These are phyloP conservation scores for Berkeleyomyces rouxiae DNA, from an alignment of 2,329 filamentous ascomycete genomes.

Conservation along the genomic window DNA sequence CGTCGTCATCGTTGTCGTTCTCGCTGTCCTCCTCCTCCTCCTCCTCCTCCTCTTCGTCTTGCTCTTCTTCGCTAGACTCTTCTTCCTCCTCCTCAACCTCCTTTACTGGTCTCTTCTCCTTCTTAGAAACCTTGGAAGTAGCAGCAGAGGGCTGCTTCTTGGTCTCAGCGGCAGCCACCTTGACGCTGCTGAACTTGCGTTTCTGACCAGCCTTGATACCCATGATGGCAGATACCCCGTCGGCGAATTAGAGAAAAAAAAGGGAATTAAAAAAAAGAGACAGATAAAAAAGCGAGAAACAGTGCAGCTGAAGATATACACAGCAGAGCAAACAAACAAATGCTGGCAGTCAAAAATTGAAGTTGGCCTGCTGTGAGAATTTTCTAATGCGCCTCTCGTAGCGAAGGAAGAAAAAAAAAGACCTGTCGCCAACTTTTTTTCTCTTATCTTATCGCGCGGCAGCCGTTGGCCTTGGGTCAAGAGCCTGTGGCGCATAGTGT, in stretches of 20 bases:
- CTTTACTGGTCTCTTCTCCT: constrained; percentile 20
- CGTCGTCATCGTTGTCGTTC: constrained; percentile 12
- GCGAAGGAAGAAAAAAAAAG: background rate
- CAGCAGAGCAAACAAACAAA: constrained; percentile 4
- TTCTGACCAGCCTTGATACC: constrained; percentile 20
- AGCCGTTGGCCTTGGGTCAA: background rate
- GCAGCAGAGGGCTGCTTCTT: constrained; percentile 15
- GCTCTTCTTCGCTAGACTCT: constrained; percentile 18
- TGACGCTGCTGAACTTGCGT: constrained; percentile 23
- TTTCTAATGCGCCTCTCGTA: background rate
- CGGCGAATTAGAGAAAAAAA: background rate
- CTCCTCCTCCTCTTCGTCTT: constrained; percentile 13
- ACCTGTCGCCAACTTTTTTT: constrained; percentile 13
- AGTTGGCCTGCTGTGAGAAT: background rate
- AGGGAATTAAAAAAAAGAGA: background rate
- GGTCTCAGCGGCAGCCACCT: constrained; percentile 15
- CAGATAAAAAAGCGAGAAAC: background rate
- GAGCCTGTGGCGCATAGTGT: background rate
- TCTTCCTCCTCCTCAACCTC: constrained; percentile 19
- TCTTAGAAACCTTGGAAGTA: constrained; percentile 18
- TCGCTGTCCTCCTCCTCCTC: constrained; percentile 3
- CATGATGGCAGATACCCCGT: constrained; percentile 13
- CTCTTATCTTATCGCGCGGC: constrained; percentile 13
- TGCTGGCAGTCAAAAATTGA: background rate
- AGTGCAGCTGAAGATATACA: background rate